Evolutionary conservation across 2,329 filamentous ascomycete genomes (phyloP).

Genomic region (Neofusicoccum sp.): DNA sequence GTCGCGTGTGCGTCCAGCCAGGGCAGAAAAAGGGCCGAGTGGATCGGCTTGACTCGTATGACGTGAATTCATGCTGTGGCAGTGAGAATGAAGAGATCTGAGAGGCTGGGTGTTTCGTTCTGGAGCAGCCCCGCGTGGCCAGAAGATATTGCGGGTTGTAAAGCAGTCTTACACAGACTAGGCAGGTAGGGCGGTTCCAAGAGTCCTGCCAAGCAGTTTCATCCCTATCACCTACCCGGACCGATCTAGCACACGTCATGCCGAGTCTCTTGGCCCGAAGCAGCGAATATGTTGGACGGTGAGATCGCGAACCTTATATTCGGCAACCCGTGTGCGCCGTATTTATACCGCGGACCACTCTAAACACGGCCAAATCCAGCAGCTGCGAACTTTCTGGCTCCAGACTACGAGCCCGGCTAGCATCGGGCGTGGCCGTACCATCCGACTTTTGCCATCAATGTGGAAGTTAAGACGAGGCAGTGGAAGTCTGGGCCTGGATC

Average conservation of each 20-base stretch:
- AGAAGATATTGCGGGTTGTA: background rate
- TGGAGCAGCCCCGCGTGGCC: background rate
- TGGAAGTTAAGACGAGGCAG: background rate
- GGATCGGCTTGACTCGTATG: background rate
- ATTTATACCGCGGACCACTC: background rate
- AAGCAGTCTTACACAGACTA: background rate
- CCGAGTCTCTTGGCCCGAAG: conserved; percentile 8
- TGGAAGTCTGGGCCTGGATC: background rate
- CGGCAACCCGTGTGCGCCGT: background rate
- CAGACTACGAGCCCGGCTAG: background rate
- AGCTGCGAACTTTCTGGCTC: background rate
- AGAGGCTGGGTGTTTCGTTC: background rate
- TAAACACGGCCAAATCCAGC: background rate
- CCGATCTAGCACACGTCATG: background rate
- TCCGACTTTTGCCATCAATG: background rate
- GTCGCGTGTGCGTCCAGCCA: background rate
- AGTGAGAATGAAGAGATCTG: background rate
- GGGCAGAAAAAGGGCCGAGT: background rate
- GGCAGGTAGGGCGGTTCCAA: background rate
- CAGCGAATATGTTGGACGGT: background rate
- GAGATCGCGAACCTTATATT: background rate
- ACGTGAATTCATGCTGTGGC: background rate
- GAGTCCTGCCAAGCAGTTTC: conserved; percentile 2
- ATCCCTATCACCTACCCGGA: background rate
- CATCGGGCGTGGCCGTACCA: background rate